Evolutionary conservation across 768 basidiomycete genomes (phyloP), one percentile per base, ranked within the genome.

Genomic region (Pleurotus sapidus): DNA sequence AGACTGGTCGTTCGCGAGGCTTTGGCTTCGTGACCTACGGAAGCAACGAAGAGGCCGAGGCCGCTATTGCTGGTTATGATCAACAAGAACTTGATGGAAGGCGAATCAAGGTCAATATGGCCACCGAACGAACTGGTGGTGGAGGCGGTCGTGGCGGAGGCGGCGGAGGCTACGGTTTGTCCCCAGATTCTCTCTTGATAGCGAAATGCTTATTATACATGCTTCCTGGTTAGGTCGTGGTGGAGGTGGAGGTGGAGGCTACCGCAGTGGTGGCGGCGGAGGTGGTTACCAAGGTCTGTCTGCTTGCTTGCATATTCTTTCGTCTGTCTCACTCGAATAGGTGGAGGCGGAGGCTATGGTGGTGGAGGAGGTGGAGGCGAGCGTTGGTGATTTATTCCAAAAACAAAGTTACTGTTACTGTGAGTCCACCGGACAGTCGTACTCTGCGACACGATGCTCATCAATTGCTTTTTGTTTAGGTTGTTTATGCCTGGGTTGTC

Each of bases 31-130:
- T 98, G 61, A 95, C 91, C 55, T 95, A 78, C 72, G 71, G 77
- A 61, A 69, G 72, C 48, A 46, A 67, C 12, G 65, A 72, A 27
- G 93, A 96, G 71, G 95, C 95, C 46, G 76, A 89, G 9, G 77
- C 77, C 59, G 94, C 95, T 47, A 96, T 97, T 68, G 59, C 51
- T 46, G 75, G 70, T 45, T 76, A 96, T 70, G 89, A 98, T 75
- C 95, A 97, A 68, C 85, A 89, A 63, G 93, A 96, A 63, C 86
- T 98, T 61, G 96, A 98, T 73, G 95, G 95, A 49, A 84, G 96
- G 62, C 82, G 90, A 59, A 86, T 98, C 68, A 93, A 93, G 72
- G 86, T 87, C 51, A 98, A 96, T 77, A 77, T 90, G 54, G 88
- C 89, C 38, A 91, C 92, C 61, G 84, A 87, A 48, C 81, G 88